These are phyloP conservation scores for Lachancea kluyveri DNA, from an alignment of 805 yeast species.

Conservation along the genomic window DNA sequence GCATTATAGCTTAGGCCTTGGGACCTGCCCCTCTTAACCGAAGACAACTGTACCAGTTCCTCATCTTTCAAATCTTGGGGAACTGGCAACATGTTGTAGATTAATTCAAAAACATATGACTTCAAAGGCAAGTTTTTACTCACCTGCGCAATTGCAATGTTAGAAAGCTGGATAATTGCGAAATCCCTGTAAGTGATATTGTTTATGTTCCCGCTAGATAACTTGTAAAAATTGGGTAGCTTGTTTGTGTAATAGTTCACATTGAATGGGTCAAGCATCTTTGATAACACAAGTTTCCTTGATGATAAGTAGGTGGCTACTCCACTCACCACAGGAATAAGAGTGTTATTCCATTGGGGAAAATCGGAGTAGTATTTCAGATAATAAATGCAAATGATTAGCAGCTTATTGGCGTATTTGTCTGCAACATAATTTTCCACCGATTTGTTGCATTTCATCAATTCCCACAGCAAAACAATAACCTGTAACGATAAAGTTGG, in stretches of 20 bases:
- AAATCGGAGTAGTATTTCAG: constrained; percentile 38
- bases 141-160: constrained; percentile 34
- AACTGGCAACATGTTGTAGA: constrained; percentile 55
- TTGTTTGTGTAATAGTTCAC: constrained; percentile 37
- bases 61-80: constrained; percentile 16
- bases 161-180: constrained; percentile 46
- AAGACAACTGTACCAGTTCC: constrained; percentile 19
- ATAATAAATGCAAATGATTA: constrained; percentile 51
- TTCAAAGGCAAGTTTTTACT: constrained; percentile 27
- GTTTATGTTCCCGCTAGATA: constrained; percentile 33
- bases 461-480: constrained; percentile 67
- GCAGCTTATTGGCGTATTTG: constrained; percentile 46
- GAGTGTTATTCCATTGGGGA: constrained; percentile 14
- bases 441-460: constrained; percentile 62
- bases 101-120: constrained; percentile 48
- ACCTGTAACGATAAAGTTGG: constrained; percentile 51
- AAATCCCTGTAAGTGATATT: constrained; percentile 58
- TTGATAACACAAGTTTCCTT: constrained; percentile 32
- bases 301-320: constrained; percentile 46
- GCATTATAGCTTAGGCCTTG: constrained; percentile 49
- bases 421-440: constrained; percentile 43
- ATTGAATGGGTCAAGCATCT: constrained; percentile 41
- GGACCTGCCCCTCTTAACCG: constrained; percentile 29
- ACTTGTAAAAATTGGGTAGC: constrained; percentile 48
- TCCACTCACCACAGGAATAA: constrained; percentile 46